Evolutionary conservation across 2,329 filamentous ascomycete species (phyloP), one percentile per base, ranked within the genome.

Genomic region (Phyllachora maydis): DNA sequence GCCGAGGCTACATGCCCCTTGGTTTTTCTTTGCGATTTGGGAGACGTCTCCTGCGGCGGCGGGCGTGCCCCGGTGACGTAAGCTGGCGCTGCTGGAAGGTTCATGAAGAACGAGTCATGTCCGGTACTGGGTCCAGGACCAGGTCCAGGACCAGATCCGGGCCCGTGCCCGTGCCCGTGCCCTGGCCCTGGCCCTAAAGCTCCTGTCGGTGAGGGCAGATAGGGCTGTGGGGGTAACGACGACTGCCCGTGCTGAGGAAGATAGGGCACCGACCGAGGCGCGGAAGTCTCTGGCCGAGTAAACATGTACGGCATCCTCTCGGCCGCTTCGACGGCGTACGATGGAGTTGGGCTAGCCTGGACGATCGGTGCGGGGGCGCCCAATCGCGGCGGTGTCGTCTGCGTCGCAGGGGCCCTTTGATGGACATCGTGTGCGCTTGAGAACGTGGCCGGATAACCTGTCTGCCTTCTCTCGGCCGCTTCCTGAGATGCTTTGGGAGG

Each of bases 1-100:
- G 78, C 78, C 17, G 76, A 83, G 23, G 76, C 75, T 25, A 85
- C 78, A 50, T 88, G 78, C 9, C 75, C 74, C 41, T 81, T 81
- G 5, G 72, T 70, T 43, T 73, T 74, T 33, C 68, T 56, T 31
- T 69, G 65, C 5, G 63, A 54, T 35, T 67, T 71, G 2, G 65
- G 61, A 18, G 65, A 67, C 8, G 52, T 47, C 31, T 22, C 20
- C n/a, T 11, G 20, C 20, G 20, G 20, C 40, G 13, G 32, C 29
- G 24, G 40, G 30, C 28, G 43, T 30, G 26, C 33, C 30, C 20
- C 35, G 25, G 25, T 35, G 15, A 46, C 30, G 21, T 47, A 48
- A 14, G 38, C 34, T 18, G 41, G 41, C 12, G 41, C 41, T 9
- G 39, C 42, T 19, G 49, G 35, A n/a, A n/a, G n/a, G n/a, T n/a